Percentiles rank a stretch among this genome's conserved stretches.
phyloP scores from a whole-genome alignment of 768 basidiomycete genomes.

The Leucosporidium yakuticum region DNA sequence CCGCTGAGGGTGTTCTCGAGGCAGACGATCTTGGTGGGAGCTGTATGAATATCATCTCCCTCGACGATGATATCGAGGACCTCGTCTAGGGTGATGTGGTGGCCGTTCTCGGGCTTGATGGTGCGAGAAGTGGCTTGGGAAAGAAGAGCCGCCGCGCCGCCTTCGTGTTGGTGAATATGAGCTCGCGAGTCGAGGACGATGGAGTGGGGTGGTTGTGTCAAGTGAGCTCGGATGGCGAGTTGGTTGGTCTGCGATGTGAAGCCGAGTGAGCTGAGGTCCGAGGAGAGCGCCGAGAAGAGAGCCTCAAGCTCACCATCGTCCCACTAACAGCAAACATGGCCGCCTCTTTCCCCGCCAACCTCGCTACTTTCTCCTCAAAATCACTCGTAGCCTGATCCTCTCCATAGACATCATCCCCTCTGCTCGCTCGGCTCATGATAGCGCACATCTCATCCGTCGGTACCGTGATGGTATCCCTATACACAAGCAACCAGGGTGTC shows the following conservation, averaged over 20 bases:
- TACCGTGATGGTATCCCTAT: slow-evolving; percentile 39
- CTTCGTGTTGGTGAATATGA: slow-evolving; percentile 83
- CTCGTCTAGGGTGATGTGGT: slow-evolving; percentile 59
- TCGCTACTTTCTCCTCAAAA: slow-evolving; percentile 47
- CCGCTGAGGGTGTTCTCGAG: slow-evolving; percentile 93
- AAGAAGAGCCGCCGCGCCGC: slow-evolving; percentile 75
- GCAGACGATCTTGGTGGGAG: slow-evolving; percentile 75
- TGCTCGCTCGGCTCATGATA: slow-evolving; percentile 33
- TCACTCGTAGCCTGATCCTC: slow-evolving; percentile 47
- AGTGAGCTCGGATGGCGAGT: slow-evolving; percentile 74
- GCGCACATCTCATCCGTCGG: slow-evolving; percentile 38
- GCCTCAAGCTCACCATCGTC: slow-evolving; percentile 61
- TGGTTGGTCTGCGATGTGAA: slow-evolving; percentile 34
- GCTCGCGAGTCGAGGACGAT: slow-evolving; percentile 75
- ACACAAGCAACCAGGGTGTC: not conserved
- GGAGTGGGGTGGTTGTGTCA: slow-evolving; percentile 82
- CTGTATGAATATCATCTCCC: slow-evolving; percentile 48
- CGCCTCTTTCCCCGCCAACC: slow-evolving; percentile 72
- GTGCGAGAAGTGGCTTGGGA: slow-evolving; percentile 38
- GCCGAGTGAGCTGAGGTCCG: not conserved
- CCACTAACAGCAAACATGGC: slow-evolving; percentile 81
- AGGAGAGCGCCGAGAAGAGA: not conserved
- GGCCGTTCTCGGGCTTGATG: slow-evolving; percentile 52
- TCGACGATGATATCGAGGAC: slow-evolving; percentile 19
- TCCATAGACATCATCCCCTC: slow-evolving; percentile 39